Base-by-base conservation (phyloP, 2,329 filamentous ascomycete species). In the Metarhizium brunneum region DNA sequence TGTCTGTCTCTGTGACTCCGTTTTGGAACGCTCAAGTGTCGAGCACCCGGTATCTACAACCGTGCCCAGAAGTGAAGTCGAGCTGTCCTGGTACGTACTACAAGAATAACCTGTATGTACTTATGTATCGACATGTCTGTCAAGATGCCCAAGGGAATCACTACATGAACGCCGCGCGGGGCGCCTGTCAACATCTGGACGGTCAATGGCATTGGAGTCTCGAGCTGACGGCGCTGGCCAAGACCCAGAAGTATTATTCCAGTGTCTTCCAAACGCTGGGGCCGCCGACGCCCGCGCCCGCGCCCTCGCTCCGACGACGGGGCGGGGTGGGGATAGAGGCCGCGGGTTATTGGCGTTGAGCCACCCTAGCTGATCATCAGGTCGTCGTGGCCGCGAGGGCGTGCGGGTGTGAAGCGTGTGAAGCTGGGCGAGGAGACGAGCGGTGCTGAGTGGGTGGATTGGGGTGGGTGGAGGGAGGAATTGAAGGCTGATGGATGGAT, bases 301-400 rank as follows among this genome's bases (percentile, higher is more conserved):
- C 38, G 35, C 38, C 38, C 38, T 13, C 5, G 38, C 11, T 54
- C 47, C 52, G 16, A 30, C 30, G 52, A 52, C 35, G 54, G 57
- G 56, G 52, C 30, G 32, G 35, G 52, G 54, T 38, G 53, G 57
- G 55, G 52, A 40, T 58, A 42, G 55, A 50, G 50, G 40, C 32
- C 10, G 32, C 32, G 32, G 6, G 7, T 35, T 35, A 35, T 11
- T 25, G 59, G 58, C 56, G 53, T 52, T 56, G 53, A 51, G 32
- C 50, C 58, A 52, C 50, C 51, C 32, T 49, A 54, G 57, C 54
- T 61, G 60, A 62, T 62, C 58, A 60, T 60, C 58, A 62, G 61
- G 61, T 60, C 30, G 20, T 25, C 20, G 20, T 25, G 20, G 20
- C 2, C 20, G 20, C 20, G 56, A 40, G 53, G 54, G 45, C 40